Evolutionary conservation across 306 rosid species (phyloP), one percentile per base, ranked within the genome.

Genomic region (Potentilla sterilis): DNA sequence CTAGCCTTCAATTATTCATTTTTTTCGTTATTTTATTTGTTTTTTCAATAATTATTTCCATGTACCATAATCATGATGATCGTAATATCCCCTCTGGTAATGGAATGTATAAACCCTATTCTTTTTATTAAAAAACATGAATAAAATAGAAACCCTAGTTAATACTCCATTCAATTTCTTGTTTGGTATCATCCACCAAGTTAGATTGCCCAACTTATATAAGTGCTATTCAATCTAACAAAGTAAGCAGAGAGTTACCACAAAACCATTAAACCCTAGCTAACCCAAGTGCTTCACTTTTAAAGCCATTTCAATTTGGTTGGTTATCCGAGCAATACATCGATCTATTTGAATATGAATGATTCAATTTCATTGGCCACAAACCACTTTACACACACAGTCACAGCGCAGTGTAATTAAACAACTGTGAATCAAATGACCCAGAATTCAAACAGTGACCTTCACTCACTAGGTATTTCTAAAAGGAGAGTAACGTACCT

Each of bases 111-210:
- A 28, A 28, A 28, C 28, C 28, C 28, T 28, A 28, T 28, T 28
- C 28, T 28, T 28, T 28, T 28, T 28, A 28, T 0, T 28, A 0
- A 28, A 28, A 28, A 28, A 28, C 28, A 28, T 28, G 28, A 28
- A 11, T 46, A 11, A 3, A 2, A 3, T 14, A 13, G 5, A 46
- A 66, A 66, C 48, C 51, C 71, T 19, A 19, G 22, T 11, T 54
- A 38, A 72, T 38, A 38, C 38, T n/a, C 7, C 38, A 38, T 54
- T 37, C 5, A 72, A 51, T 3, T 24, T n/a, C 10, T 37, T 34
- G 61, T n/a, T 69, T 43, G 69, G 75, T 67, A 77, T 19, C 44
- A 77, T 68, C 67, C 42, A 75, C 52, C 41, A 43, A 38, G 42
- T 41, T 40, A 57, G 24, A n/a, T 40, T 19, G 76, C 51, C 35